Base-by-base conservation (phyloP, 495 filamentous ascomycete genomes). In the Xylaria venustula region DNA sequence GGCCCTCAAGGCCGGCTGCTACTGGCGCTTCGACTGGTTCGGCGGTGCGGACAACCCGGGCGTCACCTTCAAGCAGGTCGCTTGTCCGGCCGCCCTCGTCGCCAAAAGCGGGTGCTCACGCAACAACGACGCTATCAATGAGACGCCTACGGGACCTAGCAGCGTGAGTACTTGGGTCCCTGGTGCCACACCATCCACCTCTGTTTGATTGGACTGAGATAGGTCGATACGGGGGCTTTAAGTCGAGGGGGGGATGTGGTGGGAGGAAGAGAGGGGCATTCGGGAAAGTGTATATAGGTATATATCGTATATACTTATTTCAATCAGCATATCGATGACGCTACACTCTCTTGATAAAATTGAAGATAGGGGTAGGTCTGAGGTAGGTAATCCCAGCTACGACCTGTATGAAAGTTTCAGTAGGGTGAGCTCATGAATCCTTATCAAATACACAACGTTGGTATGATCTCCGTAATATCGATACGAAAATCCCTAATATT, bases 21-120 rank as follows among this genome's bases (percentile, higher is more conserved):
- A 84, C 70, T 90, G 83, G 81, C 83, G 86, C 58, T 90, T 85
- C 72, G 85, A 87, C 73, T 89, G 84, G 83, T 87, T 88, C 71
- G 53, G 71, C 60, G 77, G 78, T 50, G 78, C 84, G 32, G 84
- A 88, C 70, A 88, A 89, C 74, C 86, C 86, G 34, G 64, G 63
- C 36, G 79, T 88, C 52, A 71, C 63, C 42, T 88, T 83, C 74
- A 68, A 75, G 67, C 65, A 81, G 69, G 81, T 88, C 25, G 75
- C 83, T 34, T 88, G 87, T 76, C 87, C 86, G 28, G 75, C 81
- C 34, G 81, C 67, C 34, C 68, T 89, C 51, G 84, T 84, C 26
- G 77, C 76, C 56, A 87, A 83, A 73, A 77, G 74, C 58, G 71
- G 71, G 20, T 79, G 77, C 70, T 44, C 44, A 20, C 64, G 71